Evolutionary conservation across 2,329 filamentous ascomycete genomes (phyloP).

Genomic region (Calonectria fujianensis): DNA sequence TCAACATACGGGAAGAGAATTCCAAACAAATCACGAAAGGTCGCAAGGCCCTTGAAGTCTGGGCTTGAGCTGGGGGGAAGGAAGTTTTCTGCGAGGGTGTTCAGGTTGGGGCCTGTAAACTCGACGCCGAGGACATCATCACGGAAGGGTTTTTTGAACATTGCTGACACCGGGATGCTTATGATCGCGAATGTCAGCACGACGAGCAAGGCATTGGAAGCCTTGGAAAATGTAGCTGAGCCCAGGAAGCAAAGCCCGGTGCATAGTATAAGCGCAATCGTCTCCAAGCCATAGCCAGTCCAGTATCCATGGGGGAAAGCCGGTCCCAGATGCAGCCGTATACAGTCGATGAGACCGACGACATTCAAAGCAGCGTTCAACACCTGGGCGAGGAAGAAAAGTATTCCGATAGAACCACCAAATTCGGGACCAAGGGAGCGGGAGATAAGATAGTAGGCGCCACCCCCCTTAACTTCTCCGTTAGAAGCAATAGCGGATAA

Average conservation of each 20-base stretch:
- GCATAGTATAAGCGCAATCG: slow-evolving; percentile 81
- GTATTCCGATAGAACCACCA: slow-evolving; percentile 89
- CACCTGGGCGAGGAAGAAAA: slow-evolving; percentile 93
- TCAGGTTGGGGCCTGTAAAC: slow-evolving; percentile 85
- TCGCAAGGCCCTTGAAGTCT: slow-evolving; percentile 78
- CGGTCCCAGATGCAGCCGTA: slow-evolving; percentile 83
- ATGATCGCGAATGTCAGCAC: slow-evolving; percentile 83
- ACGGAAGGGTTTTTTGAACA: slow-evolving; percentile 80
- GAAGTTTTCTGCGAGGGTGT: slow-evolving; percentile 84
- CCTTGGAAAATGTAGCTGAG: slow-evolving; percentile 86
- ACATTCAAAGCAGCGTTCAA: slow-evolving; percentile 92
- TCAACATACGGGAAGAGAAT: slow-evolving; percentile 81
- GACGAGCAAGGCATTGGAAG: slow-evolving; percentile 84
- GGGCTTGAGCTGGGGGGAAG: slow-evolving; percentile 80
- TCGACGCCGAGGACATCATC: slow-evolving; percentile 78
- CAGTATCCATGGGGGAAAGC: slow-evolving; percentile 83
- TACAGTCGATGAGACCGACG: slow-evolving; percentile 88
- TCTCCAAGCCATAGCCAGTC: slow-evolving; percentile 86
- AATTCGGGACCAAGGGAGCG: slow-evolving; percentile 91
- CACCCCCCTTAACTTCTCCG: slow-evolving; percentile 90
- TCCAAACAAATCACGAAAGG: slow-evolving; percentile 88
- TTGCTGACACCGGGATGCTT: slow-evolving; percentile 87
- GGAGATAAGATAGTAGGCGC: slow-evolving; percentile 92
- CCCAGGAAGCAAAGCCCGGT: slow-evolving; percentile 86
- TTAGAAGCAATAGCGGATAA: slow-evolving; percentile 93